A percentile compares a stretch with the other conserved stretches of the same genome.
Evolutionary conservation across 2,329 filamentous ascomycete genomes (phyloP).

Genomic region (Scleromitrula shiraiana): DNA sequence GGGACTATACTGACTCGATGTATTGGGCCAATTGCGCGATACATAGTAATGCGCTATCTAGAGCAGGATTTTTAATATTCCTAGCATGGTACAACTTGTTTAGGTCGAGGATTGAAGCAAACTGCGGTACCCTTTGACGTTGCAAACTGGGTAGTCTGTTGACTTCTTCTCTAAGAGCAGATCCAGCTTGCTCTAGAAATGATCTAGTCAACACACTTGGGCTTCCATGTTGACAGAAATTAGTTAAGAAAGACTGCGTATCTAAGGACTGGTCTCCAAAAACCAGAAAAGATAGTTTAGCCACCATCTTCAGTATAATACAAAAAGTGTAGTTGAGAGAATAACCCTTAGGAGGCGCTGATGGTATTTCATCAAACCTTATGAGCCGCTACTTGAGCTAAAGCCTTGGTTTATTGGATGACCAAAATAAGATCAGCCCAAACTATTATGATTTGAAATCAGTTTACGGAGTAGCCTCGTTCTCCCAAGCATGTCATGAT

Average conservation of each 20-base stretch:
- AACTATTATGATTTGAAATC: constrained; percentile 8
- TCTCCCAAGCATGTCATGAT: constrained; percentile 7
- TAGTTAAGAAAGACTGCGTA: constrained; percentile 54
- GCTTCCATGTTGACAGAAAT: constrained; percentile 39
- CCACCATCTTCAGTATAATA: constrained; percentile 14
- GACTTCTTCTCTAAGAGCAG: constrained; percentile 52
- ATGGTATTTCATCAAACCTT: constrained; percentile 8
- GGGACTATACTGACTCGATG: constrained; percentile 49
- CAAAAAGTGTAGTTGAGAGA: constrained; percentile 3
- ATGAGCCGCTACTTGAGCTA: constrained; percentile 1
- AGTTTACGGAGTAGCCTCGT: constrained; percentile 9
- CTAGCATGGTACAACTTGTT: constrained; percentile 56
- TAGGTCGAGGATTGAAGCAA: constrained; percentile 54
- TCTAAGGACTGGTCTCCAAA: constrained; percentile 67
- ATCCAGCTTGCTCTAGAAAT: constrained; percentile 51
- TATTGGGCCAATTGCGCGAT: constrained; percentile 60
- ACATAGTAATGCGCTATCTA: constrained; percentile 58
- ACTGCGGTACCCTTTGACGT: constrained; percentile 51
- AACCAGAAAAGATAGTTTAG: constrained; percentile 47
- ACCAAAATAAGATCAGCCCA: constrained; percentile 4
- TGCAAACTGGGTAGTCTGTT: constrained; percentile 48
- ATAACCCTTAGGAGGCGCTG: background rate
- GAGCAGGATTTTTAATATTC: constrained; percentile 47
- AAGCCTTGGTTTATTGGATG: background rate
- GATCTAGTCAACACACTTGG: constrained; percentile 47